phyloP scores from a whole-genome alignment of 768 basidiomycete genomes.

The Trametes punicea region DNA sequence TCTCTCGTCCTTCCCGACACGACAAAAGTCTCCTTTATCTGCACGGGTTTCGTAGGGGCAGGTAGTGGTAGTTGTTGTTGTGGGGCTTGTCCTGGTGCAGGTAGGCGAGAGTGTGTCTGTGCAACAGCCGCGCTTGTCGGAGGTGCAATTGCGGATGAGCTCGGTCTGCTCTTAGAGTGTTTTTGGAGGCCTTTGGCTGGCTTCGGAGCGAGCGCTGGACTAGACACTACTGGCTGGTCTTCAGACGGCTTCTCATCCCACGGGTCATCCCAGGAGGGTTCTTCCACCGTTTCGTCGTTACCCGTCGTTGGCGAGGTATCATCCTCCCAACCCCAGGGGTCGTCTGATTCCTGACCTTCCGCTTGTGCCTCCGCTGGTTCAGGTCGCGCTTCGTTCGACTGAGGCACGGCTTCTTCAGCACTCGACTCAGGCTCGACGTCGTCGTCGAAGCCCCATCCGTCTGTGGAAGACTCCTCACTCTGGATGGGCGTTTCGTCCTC shows the following conservation, averaged over 20 bases:
- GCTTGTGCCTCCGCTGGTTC: constrained; percentile 33
- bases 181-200: constrained; percentile 58
- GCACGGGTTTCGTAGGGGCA: constrained; percentile 10
- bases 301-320: constrained; percentile 35
- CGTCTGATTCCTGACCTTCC: constrained; percentile 40
- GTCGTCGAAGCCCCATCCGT: constrained; percentile 45
- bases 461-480: constrained; percentile 23
- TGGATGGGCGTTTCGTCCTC: constrained; percentile 30
- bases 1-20: constrained; percentile 57
- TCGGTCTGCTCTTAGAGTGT: constrained; percentile 45
- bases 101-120: constrained; percentile 12
- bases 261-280: constrained; percentile 64
- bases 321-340: constrained; percentile 71
- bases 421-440: constrained; percentile 10
- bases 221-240: constrained; percentile 17
- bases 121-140: not conserved
- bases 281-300: constrained; percentile 41
- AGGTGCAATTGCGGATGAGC: constrained; percentile 14
- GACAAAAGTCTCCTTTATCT: constrained; percentile 49
- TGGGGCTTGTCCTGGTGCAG: constrained; percentile 19
- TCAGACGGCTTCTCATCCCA: constrained; percentile 25
- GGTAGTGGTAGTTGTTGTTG: constrained; percentile 9
- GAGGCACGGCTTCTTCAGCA: not conserved
- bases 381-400: constrained; percentile 18
- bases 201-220: constrained; percentile 38